Percentiles rank a stretch among this genome's conserved stretches.
These are phyloP conservation scores for Yamadazyma dendronema DNA, from an alignment of 1,139 yeast genomes.

Conservation along the genomic window DNA sequence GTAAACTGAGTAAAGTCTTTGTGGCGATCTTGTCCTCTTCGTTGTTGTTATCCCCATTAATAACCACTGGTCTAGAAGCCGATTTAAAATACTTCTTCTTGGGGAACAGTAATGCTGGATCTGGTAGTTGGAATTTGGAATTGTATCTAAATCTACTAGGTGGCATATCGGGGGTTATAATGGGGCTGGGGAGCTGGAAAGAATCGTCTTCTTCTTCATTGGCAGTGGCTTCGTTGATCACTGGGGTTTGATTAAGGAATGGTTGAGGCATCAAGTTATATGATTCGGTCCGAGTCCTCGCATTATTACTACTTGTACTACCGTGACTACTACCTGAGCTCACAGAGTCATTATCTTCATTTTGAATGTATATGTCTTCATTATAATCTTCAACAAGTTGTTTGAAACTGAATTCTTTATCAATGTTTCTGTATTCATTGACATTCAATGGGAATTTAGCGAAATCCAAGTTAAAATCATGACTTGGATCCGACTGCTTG, in stretches of 20 bases:
- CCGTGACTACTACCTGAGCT: constrained; percentile 1
- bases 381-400: constrained; percentile 9
- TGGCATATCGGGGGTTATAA: constrained; percentile 45
- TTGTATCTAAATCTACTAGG: constrained; percentile 25
- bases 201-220: constrained; percentile 13
- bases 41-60: constrained; percentile 13
- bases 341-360: constrained; percentile 1
- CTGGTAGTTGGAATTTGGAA: constrained; percentile 34
- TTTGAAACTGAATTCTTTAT: constrained; percentile 52
- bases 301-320: neutral
- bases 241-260: neutral
- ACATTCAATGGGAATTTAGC: constrained; percentile 54
- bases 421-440: constrained; percentile 58
- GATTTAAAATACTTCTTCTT: constrained; percentile 27
- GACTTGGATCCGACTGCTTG: constrained; percentile 19
- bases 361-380: constrained; percentile 8
- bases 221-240: neutral
- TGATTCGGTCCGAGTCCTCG: constrained; percentile 5
- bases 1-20: constrained; percentile 40
- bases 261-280: neutral
- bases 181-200: constrained; percentile 41
- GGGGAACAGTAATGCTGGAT: constrained; percentile 38
- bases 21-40: constrained; percentile 34
- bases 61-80: constrained; percentile 20
- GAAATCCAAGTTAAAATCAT: constrained; percentile 43